Base-by-base conservation (phyloP, 495 filamentous ascomycete genomes). In the Xylaria bambusicola region DNA sequence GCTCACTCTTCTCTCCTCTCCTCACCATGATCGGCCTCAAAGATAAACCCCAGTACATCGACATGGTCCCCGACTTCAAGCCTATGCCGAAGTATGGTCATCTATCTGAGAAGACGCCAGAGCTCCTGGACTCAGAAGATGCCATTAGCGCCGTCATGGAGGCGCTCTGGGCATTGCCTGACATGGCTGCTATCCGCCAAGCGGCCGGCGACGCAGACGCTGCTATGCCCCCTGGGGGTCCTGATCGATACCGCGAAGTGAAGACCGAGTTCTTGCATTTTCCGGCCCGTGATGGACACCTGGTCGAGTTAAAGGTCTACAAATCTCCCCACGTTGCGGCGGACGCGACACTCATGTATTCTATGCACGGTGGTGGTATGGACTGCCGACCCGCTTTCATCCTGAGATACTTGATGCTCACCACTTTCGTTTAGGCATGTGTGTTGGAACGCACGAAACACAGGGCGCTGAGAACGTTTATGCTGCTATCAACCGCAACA, bases 321-420 rank as follows among this genome's bases (percentile, higher is more conserved):
- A 62, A 59, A 41, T 62, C 58, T 20, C 64, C 60, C 8, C 41
- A 65, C 10, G 62, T 62, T n/a, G 12, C 18, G 21, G 54, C 54
- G 7, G 31, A 58, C 10, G 61, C 64, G 15, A 62, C 64, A 1
- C 59, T 69, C 23, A 36, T 69, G 44, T 64, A 64, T 33, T 52
- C 64, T 21, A 64, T 66, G 63, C 66, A 69, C 21, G 66, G 66
- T 12, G 64, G 66, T 24, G 66, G 66, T 67, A 67, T 44, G 58
- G 10, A 6, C 33, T 15, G 7, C 31, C 26, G n/a, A n/a, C n/a
- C n/a, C n/a, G n/a, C 23, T 17, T 7, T 21, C 41, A 27, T 24
- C 20, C 26, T 5, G n/a, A 4, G 1, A 38, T 15, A 10, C 36
- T 9, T 3, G 20, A 18, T 20, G n/a, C 53, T 66, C 6, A 66